Percentiles rank a stretch among this genome's conserved stretches.
Conservation (phyloP, 768 basidiomycete genomes). For the Suillus weaverae region DNA sequence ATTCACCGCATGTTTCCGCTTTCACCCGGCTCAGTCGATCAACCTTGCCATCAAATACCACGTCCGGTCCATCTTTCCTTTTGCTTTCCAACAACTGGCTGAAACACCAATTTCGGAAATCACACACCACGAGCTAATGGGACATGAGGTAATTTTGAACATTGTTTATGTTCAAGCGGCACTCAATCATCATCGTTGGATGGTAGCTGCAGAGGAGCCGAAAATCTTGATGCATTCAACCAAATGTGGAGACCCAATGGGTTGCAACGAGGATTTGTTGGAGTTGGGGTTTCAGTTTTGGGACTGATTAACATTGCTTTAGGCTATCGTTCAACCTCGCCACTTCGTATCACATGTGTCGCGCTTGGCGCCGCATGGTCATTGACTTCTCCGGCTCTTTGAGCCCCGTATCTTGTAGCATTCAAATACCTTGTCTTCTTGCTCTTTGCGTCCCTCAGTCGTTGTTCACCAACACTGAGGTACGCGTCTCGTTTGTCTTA, state of each 20-base stretch:
- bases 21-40: constrained; percentile 2
- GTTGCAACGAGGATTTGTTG: constrained; percentile 7
- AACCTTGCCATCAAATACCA: constrained; percentile 4
- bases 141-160: background rate
- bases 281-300: no score
- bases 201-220: constrained; percentile 12
- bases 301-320: no score
- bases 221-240: background rate
- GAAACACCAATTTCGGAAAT: background rate
- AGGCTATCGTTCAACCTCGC: no score
- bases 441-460: no score
- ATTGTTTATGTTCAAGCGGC: background rate
- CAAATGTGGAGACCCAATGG: constrained; percentile 3
- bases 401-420: no score
- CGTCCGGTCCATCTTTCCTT: background rate
- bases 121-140: background rate
- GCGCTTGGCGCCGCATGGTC: no score
- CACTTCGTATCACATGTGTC: no score
- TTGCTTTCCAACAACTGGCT: background rate
- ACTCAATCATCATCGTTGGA: constrained; percentile 4
- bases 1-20: background rate
- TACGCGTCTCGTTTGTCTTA: no score
- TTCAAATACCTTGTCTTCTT: no score
- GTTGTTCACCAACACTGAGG: no score
- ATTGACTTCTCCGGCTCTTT: no score